Percentiles rank a stretch among this genome's conserved stretches.
Conservation (phyloP, 495 filamentous ascomycete genomes). For the Tuber indicum region DNA sequence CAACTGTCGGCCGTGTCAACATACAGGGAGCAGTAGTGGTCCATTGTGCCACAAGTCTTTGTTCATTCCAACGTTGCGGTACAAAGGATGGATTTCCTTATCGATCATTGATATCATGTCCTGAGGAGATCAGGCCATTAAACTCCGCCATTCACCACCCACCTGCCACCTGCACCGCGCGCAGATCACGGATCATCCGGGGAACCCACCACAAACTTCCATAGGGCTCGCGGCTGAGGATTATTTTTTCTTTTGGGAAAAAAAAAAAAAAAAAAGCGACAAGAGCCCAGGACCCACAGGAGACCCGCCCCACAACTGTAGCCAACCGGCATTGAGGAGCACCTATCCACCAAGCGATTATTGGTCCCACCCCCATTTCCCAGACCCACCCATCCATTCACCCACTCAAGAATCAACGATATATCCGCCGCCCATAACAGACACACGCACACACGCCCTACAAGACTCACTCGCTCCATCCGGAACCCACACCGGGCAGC, state of each 20-base stretch:
- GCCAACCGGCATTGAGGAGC: neutral
- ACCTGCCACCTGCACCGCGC: neutral
- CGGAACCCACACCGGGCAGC: neutral
- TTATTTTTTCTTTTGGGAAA: neutral
- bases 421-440: neutral
- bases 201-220: neutral
- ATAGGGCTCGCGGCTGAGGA: constrained; percentile 1
- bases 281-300: neutral
- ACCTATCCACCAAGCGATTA: neutral
- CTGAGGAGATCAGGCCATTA: neutral
- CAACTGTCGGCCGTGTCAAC: no score
- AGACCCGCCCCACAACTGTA: neutral
- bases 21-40: neutral
- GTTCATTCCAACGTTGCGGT: neutral
- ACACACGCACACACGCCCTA: constrained; percentile 2
- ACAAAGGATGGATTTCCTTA: neutral
- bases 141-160: neutral
- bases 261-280: neutral
- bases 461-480: neutral
- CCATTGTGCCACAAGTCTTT: neutral
- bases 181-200: neutral
- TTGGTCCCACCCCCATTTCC: neutral
- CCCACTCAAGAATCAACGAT: neutral
- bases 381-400: neutral
- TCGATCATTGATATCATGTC: neutral